Base-by-base conservation (phyloP, 2,329 filamentous ascomycete species). In the Cylindrodendrum hubeiense region DNA sequence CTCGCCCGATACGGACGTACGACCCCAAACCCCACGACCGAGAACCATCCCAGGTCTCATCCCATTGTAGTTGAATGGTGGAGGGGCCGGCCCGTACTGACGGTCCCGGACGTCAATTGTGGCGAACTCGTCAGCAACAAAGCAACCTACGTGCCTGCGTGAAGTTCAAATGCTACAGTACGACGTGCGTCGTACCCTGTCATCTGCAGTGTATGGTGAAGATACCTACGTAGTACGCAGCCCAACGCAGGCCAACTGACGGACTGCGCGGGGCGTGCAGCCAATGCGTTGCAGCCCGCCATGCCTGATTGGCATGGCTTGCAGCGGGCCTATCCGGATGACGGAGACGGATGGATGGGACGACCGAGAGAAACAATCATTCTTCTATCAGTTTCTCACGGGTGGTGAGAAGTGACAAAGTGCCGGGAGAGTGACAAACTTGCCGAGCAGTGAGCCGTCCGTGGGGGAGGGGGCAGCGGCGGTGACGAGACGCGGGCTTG, bases 291-390 rank as follows among this genome's bases (percentile, higher is more conserved):
- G 43, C 47, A 65, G 30, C 53, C 49, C 70, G 67, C 74, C 65
- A 72, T 68, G 66, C 74, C 75, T 54, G 66, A 72, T 76, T 74
- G 51, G 71, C 62, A 67, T 67, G 65, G 61, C 69, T 65, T 74
- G 74, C 75, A 75, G 73, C 75, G 73, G 71, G 66, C 69, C 71
- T 69, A 70, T 70, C 74, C 73, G 74, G 67, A 57, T 57, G 56
- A 65, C 47, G 55, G 60, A 66, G 65, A 57, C 51, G 37, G 47
- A 51, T 50, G 47, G 54, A 51, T 61, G 57, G 47, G 44, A 37
- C 53, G 41, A 24, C 34, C 28, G 59, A 51, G 56, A 43, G 22
- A 44, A 37, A 33, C 50, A 17, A 10, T 30, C 34, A 17, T 56
- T 30, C 26, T 34, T 26, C 37, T 39, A 39, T 17, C 53, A 51